Evolutionary conservation across 441 rosid species (phyloP), one percentile per base, ranked within the genome.

Genomic region (Isatis lusitanica): DNA sequence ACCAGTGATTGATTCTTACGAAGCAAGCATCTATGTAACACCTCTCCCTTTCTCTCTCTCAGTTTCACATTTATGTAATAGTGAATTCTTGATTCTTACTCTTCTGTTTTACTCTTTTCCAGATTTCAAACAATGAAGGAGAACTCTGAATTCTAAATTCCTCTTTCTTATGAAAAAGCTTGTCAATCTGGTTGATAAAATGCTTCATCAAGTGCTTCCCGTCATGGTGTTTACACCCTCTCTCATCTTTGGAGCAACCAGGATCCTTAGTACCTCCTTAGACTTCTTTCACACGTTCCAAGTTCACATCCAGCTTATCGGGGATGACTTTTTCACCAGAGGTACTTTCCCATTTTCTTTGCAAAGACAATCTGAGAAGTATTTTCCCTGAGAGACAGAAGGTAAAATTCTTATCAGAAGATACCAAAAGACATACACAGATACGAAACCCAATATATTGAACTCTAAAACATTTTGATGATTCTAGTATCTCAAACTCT

Each of bases 91-190:
- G 48, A 40, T 38, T 51, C 5, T 39, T 46, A 6, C 52, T 62
- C 11, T 46, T 35, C 26, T 30, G 4, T 42, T 57, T 57, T 30
- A 44, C 38, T 10, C 1, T 58, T n/a, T n/a, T 87, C 82, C 85
- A 91, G 98, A 82, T 92, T 43, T 85, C 97, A 24, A 92, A 86
- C 70, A 86, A 79, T 44, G 74, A 79, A 47, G 97, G 97, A 51
- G 94, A 90, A 81, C 79, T 92, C 70, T 92, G n/a, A n/a, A n/a
- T n/a, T n/a, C n/a, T n/a, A n/a, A n/a, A n/a, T 57, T 85, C 89
- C 46, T 82, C 88, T 39, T 84, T 81, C 85, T 86, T 90, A 74
- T 79, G 71, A 71, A 94, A 87, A 47, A 83, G 74, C 79, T 68
- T 90, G 65, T 90, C 96, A 40, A 94, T 36, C 63, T 80, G 78